These are phyloP conservation scores for Coemansia sp. DNA, from an alignment of 192 early-diverging fungal genomes.

Conservation along the genomic window DNA sequence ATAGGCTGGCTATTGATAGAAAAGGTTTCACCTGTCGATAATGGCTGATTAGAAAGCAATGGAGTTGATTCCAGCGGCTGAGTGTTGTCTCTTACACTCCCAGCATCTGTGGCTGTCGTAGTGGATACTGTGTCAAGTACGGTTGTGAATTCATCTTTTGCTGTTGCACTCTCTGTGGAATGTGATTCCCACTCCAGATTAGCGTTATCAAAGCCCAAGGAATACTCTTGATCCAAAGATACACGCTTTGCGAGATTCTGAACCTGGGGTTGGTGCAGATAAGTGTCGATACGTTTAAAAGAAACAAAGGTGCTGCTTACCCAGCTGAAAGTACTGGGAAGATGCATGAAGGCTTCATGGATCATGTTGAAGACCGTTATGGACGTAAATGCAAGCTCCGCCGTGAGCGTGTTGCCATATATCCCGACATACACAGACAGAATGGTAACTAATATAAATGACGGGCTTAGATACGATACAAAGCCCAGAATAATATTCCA, in stretches of 20 bases:
- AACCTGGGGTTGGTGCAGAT: constrained; percentile 74
- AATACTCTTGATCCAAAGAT: neutral
- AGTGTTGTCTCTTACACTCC: neutral
- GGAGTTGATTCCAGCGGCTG: neutral
- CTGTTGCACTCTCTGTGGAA: neutral
- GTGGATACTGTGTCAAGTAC: neutral
- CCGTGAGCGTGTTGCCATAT: constrained; percentile 59
- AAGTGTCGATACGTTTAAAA: constrained; percentile 69
- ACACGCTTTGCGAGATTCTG: constrained; percentile 50
- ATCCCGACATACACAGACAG: constrained; percentile 63
- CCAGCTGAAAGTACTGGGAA: constrained; percentile 63
- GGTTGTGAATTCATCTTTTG: neutral
- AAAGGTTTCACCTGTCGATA: neutral
- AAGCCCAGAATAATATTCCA: constrained; percentile 53
- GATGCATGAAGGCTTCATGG: constrained; percentile 62
- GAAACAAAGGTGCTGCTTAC: constrained; percentile 66
- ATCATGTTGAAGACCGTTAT: constrained; percentile 70
- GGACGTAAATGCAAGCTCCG: constrained; percentile 70
- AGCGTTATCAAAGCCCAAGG: constrained; percentile 30
- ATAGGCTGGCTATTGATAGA: neutral
- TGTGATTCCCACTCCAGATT: constrained; percentile 33
- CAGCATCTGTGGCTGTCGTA: neutral
- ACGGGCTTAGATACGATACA: constrained; percentile 61
- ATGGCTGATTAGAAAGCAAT: neutral
- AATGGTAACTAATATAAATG: constrained; percentile 63